These are phyloP conservation scores for Oenanthe sinensis DNA, from an alignment of 129 eudicot genomes.

Conservation along the genomic window DNA sequence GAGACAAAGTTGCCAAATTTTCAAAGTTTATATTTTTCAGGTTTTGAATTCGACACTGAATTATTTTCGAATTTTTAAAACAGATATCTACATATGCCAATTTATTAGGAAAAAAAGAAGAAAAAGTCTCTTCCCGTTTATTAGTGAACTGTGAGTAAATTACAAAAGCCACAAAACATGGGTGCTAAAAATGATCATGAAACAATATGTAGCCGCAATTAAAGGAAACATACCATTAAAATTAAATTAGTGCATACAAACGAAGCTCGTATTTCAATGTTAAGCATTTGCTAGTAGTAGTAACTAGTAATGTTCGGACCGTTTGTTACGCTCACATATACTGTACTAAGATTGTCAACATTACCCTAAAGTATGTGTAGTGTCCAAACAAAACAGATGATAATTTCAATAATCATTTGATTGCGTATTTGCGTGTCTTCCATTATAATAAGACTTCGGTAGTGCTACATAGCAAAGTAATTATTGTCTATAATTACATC, in stretches of 20 bases:
- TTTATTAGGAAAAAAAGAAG: too few relatives aligned
- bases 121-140: neutral
- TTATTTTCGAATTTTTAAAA: too few relatives aligned
- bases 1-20: neutral
- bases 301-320: neutral
- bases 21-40: too few relatives aligned
- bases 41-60: too few relatives aligned
- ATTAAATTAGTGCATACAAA: conserved; percentile 1
- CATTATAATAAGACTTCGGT: neutral
- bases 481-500: neutral
- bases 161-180: conserved; percentile 3
- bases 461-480: neutral
- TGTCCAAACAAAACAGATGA: conserved; percentile 5
- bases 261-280: neutral
- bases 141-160: neutral
- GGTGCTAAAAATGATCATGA: neutral
- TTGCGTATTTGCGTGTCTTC: conserved; percentile 2
- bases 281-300: neutral
- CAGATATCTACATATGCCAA: too few relatives aligned
- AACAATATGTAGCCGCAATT: neutral
- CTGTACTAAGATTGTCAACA: conserved; percentile 11
- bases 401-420: conserved; percentile 4
- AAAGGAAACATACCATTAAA: conserved; percentile 3
- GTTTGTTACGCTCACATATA: neutral
- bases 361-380: conserved; percentile 2